Percentiles rank a stretch among this genome's conserved stretches.
Conservation (phyloP, 2,329 filamentous ascomycete species). For the Hypoxylon sp. region DNA sequence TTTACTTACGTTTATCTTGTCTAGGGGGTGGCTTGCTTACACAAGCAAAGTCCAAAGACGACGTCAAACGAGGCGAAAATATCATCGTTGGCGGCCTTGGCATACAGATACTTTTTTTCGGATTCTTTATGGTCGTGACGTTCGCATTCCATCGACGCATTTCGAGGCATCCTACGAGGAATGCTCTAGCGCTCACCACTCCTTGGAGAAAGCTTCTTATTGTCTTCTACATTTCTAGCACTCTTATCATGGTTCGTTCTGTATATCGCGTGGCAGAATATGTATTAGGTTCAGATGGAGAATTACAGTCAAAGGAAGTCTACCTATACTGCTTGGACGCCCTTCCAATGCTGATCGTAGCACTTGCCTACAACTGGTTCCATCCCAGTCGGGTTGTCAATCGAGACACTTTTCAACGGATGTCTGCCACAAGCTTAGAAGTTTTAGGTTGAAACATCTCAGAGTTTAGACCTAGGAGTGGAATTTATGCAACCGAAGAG, state of each 20-base stretch:
- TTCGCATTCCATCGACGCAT: constrained; percentile 64
- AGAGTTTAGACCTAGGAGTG: neutral
- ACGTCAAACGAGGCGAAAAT: constrained; percentile 56
- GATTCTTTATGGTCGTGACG: constrained; percentile 63
- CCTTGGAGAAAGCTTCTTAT: constrained; percentile 42
- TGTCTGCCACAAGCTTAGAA: constrained; percentile 23
- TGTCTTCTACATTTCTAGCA: constrained; percentile 40
- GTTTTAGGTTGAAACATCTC: constrained; percentile 7
- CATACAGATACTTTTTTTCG: constrained; percentile 66
- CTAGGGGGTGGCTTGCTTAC: constrained; percentile 60
- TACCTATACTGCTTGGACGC: constrained; percentile 63
- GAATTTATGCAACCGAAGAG: too few species aligned
- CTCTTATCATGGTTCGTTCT: constrained; percentile 64
- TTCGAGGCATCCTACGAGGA: constrained; percentile 51
- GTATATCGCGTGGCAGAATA: constrained; percentile 67
- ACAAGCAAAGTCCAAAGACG: constrained; percentile 46
- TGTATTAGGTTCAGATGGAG: constrained; percentile 60
- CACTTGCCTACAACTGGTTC: constrained; percentile 34
- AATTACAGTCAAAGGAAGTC: constrained; percentile 60
- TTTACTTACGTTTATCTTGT: neutral
- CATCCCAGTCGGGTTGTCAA: constrained; percentile 38
- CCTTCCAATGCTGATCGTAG: constrained; percentile 37
- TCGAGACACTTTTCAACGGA: neutral
- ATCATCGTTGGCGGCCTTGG: constrained; percentile 64
- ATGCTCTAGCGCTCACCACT: constrained; percentile 34